Evolutionary conservation across 257 asterid species (phyloP).

Genomic region (Capsicum baccatum): DNA sequence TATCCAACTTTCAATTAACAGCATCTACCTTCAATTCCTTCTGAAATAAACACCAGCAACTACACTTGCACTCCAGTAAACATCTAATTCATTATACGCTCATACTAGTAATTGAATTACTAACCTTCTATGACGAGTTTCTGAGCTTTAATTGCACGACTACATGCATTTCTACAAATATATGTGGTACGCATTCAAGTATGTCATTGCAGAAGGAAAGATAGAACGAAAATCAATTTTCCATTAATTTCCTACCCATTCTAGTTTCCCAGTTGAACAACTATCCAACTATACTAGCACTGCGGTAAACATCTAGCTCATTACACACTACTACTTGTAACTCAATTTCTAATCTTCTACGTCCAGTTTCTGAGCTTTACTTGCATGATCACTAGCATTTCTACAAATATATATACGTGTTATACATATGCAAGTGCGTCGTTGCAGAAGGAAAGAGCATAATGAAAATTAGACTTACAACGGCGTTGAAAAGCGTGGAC

Average conservation of each 20-base stretch:
- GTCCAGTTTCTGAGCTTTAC: not conserved
- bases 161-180: slow-evolving; percentile 19
- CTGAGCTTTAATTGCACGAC: not conserved
- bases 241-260: too few species aligned
- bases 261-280: not conserved
- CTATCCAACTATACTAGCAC: not conserved
- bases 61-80: slow-evolving; percentile 5
- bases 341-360: not conserved
- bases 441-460: not conserved
- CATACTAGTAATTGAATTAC: not conserved
- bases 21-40: slow-evolving; percentile 9
- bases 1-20: slow-evolving; percentile 23
- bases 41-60: not conserved
- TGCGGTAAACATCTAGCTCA: not conserved
- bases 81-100: not conserved
- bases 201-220: not conserved
- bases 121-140: not conserved
- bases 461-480: slow-evolving; percentile 53
- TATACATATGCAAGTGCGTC: not conserved
- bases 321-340: not conserved
- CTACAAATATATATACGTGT: not conserved
- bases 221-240: not conserved
- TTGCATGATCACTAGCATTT: slow-evolving; percentile 9
- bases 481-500: slow-evolving; percentile 97
- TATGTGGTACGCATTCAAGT: not conserved